phyloP scores from a whole-genome alignment of 2,329 filamentous ascomycete species.

The Aspergillus novofumigatus region DNA sequence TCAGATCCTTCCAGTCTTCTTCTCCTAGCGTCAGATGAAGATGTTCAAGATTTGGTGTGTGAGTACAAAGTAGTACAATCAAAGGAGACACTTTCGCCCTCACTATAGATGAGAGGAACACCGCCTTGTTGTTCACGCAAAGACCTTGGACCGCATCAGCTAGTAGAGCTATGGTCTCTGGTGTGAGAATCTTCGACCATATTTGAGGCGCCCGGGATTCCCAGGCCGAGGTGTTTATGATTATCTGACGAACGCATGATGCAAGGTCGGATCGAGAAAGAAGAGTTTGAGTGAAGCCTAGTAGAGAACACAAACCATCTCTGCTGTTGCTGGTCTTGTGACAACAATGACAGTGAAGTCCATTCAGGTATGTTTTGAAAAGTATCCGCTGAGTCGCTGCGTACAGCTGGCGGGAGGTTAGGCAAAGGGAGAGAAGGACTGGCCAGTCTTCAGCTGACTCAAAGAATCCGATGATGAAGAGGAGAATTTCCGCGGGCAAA shows the following conservation, averaged over 20 bases:
- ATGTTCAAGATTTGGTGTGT: not conserved
- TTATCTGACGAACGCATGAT: not conserved
- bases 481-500: not conserved
- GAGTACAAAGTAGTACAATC: not conserved
- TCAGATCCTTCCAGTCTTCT: not conserved
- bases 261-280: not conserved
- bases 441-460: not conserved
- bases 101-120: not conserved
- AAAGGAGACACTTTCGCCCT: not conserved
- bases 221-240: not conserved
- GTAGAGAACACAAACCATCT: not conserved
- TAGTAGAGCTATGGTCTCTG: not conserved
- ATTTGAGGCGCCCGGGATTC: not conserved
- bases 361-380: not conserved
- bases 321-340: not conserved
- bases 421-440: not conserved
- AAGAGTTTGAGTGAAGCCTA: not conserved
- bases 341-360: not conserved
- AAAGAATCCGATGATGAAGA: not conserved
- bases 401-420: not conserved
- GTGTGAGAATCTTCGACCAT: not conserved
- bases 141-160: not conserved
- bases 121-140: not conserved
- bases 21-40: not conserved
- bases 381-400: not conserved